Evolutionary conservation across 345 rosid species (phyloP), one percentile per base, ranked within the genome.

Genomic region (Ailanthus altissimus): DNA sequence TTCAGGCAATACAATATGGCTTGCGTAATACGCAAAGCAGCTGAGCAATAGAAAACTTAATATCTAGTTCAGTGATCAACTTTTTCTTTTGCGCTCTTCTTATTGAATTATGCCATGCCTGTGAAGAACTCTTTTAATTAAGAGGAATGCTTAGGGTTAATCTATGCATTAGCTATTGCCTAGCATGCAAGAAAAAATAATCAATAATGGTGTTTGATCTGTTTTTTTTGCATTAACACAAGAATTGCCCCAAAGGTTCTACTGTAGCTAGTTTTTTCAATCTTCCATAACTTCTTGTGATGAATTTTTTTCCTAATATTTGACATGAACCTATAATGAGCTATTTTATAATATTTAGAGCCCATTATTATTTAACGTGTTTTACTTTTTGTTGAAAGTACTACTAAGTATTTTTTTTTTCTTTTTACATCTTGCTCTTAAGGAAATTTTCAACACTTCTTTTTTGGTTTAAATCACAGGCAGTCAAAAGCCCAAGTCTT

Each of bases 401-500:
- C 8, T 58, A 21, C 46, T 67, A 32, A 9, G 49, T 53, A 5
- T 57, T 51, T 28, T 53, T 49, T 70, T 10, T 20, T 63, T 26
- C 8, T 56, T 47, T 23, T 68, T n/a, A n/a, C 21, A 21, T 53
- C n/a, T 50, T 45, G 68, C 51, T 69, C 20, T 13, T 38, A 45
- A 78, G 13, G 14, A 51, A 23, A 54, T 73, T 25, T 14, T 56
- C 61, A 10, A 54, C 10, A 14, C 4, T 28, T 43, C 38, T 7
- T 67, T 38, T 64, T 60, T 76, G 20, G 74, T 16, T 45, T 25
- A 66, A 62, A 73, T 74, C 42, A 54, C 90, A 93, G 99, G 97
- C 85, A 47, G 92, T 87, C 74, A 80, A 75, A 66, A 87, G 94
- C 81, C 91, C 84, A 42, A 84, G 65, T 76, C 89, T 96, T 3